Evolutionary conservation across 1,284 basidiomycete species (phyloP), one percentile per base, ranked within the genome.

Genomic region (Schizopora paradoxa): DNA sequence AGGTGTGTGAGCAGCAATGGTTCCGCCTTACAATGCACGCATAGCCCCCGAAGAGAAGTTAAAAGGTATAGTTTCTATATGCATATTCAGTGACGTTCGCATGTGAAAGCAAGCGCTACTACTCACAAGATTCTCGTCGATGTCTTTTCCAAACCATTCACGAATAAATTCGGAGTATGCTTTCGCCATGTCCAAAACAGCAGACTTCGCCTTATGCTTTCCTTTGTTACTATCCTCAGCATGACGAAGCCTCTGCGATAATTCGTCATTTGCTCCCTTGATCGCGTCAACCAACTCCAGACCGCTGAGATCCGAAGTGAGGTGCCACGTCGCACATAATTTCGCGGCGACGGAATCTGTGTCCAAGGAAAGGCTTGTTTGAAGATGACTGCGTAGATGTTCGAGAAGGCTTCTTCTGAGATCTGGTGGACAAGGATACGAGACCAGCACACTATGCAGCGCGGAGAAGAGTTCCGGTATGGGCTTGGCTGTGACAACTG

Each of bases 81-180:
- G 18, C 16, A 31, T 5, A 10, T 26, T n/a, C 19, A n/a, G 41
- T 14, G 42, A 18, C 16, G 40, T 43, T 0, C 7, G 21, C 23
- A 47, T 11, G 26, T 13, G 14, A 22, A 36, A 33, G 41, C 36
- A 47, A 46, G 37, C 25, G 16, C 37, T 41, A 31, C 34, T 37
- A 67, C 80, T 61, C 58, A 86, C 83, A 63, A 86, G 58, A 50
- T 66, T 65, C 21, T 61, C 58, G 50, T 82, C 79, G 11, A 78
- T 67, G n/a, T 61, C 58, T 39, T 64, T 63, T 19, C 56, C 61
- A 58, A 72, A 77, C 76, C 77, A 79, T 41, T 73, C 71, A 46
- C 70, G 66, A 10, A 81, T 67, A 58, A 85, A 86, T 33, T 64
- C 61, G 11, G 70, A 67, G 58, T 86, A 86, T 31, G 69, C 66